Evolutionary conservation across 768 basidiomycete genomes (phyloP), one percentile per base, ranked within the genome.

Genomic region (Psilocybe cubensis): DNA sequence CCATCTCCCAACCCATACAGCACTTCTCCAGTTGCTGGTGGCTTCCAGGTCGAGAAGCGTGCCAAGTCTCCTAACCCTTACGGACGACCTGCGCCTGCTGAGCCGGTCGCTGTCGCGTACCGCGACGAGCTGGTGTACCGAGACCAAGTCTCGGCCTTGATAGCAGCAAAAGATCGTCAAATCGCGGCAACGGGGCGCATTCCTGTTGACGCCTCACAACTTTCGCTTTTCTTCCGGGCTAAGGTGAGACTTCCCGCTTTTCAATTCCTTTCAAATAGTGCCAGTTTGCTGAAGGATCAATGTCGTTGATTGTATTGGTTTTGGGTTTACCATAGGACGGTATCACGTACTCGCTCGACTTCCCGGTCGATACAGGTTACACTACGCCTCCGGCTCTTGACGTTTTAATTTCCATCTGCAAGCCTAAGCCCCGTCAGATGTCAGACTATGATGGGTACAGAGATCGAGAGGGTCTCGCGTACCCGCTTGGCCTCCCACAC

Each of bases 261-360:
- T 24, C 52, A n/a, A 11, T 28, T 18, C 35, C n/a, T 2, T 38
- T 38, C 5, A 4, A 38, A n/a, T 41, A 38, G 35, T 33, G 11
- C 27, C 5, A 24, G 14, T 20, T 48, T 21, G 25, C 14, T 17
- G 29, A 27, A 23, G 33, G 27, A 2, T 23, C n/a, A n/a, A n/a
- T n/a, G n/a, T n/a, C n/a, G n/a, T n/a, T n/a, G n/a, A n/a, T n/a
- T n/a, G n/a, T n/a, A n/a, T n/a, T n/a, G n/a, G n/a, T n/a, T n/a
- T n/a, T n/a, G n/a, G n/a, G n/a, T n/a, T n/a, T n/a, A n/a, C n/a
- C n/a, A n/a, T 46, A 93, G 91, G 86, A 85, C 58, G 90, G 88
- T 28, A 88, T 90, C 58, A 86, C 88, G 0, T 89, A 93, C 67
- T 87, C 89, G 8, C 79, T 93, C 20, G 89, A 92, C 67, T 92